Evolutionary conservation across 495 filamentous ascomycete species (phyloP).

Genomic region (Glonium stellatum): DNA sequence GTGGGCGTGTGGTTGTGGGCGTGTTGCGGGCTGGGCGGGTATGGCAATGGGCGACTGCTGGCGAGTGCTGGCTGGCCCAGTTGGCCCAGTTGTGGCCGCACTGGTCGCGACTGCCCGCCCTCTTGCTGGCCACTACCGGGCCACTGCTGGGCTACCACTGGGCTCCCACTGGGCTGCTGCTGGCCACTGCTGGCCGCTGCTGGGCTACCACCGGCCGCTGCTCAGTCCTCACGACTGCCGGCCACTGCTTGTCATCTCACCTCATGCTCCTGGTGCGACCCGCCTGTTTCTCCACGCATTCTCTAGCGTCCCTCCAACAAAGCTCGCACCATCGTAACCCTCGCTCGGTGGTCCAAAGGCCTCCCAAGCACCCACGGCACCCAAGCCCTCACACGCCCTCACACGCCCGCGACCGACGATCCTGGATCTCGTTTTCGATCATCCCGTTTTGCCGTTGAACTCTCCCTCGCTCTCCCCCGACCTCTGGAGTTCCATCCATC

Average conservation of each 20-base stretch:
- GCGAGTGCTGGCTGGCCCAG: too few relatives aligned
- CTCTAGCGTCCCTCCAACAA: conserved; percentile 19
- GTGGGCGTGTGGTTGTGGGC: too few relatives aligned
- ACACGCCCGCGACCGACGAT: too few relatives aligned
- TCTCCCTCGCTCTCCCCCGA: conserved; percentile 15
- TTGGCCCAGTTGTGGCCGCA: too few relatives aligned
- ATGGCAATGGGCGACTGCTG: too few relatives aligned
- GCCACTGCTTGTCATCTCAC: conserved; percentile 23
- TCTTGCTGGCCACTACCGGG: too few relatives aligned
- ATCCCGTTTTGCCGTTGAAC: background rate
- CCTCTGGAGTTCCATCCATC: background rate
- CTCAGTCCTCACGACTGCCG: background rate
- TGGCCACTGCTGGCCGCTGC: background rate
- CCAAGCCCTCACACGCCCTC: background rate
- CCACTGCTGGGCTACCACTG: too few relatives aligned
- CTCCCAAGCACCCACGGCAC: background rate
- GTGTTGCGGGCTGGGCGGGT: too few relatives aligned
- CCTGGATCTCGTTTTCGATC: background rate
- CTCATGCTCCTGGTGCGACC: conserved; percentile 11
- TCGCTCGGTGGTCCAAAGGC: background rate
- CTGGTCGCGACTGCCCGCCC: too few relatives aligned
- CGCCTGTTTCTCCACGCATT: conserved; percentile 8
- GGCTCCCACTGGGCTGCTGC: too few relatives aligned
- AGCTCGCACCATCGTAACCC: too few relatives aligned
- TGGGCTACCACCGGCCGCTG: too few relatives aligned